Conservation (phyloP, 192 early-diverging fungal species). For the Mortierella antarctica region DNA sequence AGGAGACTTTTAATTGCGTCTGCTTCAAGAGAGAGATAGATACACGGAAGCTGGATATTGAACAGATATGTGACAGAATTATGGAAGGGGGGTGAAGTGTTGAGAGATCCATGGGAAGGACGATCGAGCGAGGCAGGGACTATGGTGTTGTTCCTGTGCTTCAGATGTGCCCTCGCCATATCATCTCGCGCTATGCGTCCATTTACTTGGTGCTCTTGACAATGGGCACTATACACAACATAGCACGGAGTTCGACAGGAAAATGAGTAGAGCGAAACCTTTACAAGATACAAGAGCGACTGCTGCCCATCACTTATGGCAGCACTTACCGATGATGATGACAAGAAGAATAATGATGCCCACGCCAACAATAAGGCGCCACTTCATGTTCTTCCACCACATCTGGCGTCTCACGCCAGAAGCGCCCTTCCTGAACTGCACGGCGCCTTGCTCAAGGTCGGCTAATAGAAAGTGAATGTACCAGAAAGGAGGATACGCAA, state of each 20-base stretch:
- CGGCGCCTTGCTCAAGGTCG: constrained; percentile 49
- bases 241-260: background rate
- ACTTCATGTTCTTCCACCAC: constrained; percentile 98
- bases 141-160: no score
- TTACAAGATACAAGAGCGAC: background rate
- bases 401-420: constrained; percentile 86
- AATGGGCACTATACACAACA: constrained; percentile 30
- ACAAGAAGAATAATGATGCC: constrained; percentile 81
- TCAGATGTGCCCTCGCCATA: no score
- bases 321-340: constrained; percentile 74
- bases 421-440: constrained; percentile 81
- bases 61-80: no score
- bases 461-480: constrained; percentile 7
- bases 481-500: background rate
- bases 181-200: background rate
- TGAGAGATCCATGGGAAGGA: no score
- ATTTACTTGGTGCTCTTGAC: constrained; percentile 24
- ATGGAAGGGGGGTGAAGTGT: no score
- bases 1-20: no score
- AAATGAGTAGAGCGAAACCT: background rate
- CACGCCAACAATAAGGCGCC: constrained; percentile 88
- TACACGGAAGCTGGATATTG: no score
- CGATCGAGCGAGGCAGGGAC: no score
- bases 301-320: background rate
- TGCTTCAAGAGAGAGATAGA: no score